These are phyloP conservation scores for Rosa multiflora DNA, from an alignment of 306 rosid species.

Conservation along the genomic window DNA sequence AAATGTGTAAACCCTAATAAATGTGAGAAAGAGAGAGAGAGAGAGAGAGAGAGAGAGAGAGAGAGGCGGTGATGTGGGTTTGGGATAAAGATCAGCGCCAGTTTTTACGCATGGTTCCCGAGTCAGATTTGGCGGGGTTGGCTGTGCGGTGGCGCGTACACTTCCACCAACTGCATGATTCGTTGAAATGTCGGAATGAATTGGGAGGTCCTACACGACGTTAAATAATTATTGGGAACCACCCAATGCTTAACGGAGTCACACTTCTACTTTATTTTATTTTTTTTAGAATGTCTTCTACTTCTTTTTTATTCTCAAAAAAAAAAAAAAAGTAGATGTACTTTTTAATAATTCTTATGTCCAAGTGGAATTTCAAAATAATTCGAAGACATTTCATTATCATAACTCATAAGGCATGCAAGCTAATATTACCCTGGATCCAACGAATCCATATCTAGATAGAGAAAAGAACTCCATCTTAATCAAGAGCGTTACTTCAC, in stretches of 20 bases:
- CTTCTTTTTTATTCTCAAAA: too few relatives aligned
- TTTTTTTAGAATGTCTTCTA: too few relatives aligned
- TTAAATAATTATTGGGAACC: background rate
- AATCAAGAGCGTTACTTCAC: too few relatives aligned
- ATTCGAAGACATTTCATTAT: too few relatives aligned
- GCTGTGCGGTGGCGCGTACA: slow-evolving; percentile 21
- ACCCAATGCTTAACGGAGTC: background rate
- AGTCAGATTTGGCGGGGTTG: slow-evolving; percentile 19
- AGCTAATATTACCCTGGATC: too few relatives aligned
- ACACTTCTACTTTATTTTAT: too few relatives aligned
- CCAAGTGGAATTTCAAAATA: too few relatives aligned
- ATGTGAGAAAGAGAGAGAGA: background rate
- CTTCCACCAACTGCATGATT: background rate
- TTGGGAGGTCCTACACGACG: background rate
- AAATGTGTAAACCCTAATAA: background rate
- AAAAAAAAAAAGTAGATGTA: too few relatives aligned
- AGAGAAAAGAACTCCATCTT: too few relatives aligned
- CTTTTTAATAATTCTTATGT: too few relatives aligned
- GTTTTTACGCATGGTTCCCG: background rate
- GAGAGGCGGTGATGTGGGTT: background rate
- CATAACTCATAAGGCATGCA: too few relatives aligned
- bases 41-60: background rate
- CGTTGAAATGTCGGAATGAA: background rate
- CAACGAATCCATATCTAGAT: too few relatives aligned
- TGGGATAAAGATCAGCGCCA: slow-evolving; percentile 5